A percentile compares a stretch with the other conserved stretches of the same genome.
These are phyloP conservation scores for Yamadazyma atmosphaerica DNA, from an alignment of 1,139 yeast genomes.

Conservation along the genomic window DNA sequence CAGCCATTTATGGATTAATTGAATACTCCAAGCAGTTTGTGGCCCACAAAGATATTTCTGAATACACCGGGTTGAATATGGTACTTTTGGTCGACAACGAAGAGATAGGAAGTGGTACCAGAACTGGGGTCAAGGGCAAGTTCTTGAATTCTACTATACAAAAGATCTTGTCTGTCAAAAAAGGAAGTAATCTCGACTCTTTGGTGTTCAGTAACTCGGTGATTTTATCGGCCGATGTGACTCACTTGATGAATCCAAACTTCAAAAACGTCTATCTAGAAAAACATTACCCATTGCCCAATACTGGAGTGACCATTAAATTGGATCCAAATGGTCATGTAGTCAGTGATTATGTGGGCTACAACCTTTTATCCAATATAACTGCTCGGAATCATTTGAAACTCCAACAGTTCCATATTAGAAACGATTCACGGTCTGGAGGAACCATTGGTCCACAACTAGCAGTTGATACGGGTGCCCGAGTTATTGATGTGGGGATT, in stretches of 20 bases:
- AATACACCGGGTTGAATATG: conserved; percentile 40
- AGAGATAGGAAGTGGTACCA: conserved; percentile 43
- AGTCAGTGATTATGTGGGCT: conserved; percentile 76
- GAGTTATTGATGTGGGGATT: conserved; percentile 75
- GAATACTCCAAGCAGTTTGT: conserved; percentile 29
- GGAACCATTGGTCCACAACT: conserved; percentile 80
- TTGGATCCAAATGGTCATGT: conserved; percentile 78
- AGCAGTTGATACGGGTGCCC: conserved; percentile 66
- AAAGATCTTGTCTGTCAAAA: conserved; percentile 14
- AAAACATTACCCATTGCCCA: conserved; percentile 75
- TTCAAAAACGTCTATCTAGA: conserved; percentile 64
- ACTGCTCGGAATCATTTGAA: conserved; percentile 59
- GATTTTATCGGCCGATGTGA: conserved; percentile 64
- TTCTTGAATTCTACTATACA: conserved; percentile 30
- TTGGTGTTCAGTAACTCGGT: conserved; percentile 45
- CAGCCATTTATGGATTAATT: conserved; percentile 54
- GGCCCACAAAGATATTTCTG: conserved; percentile 21
- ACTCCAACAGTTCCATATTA: conserved; percentile 68
- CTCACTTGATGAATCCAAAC: conserved; percentile 64
- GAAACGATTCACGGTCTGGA: conserved; percentile 73
- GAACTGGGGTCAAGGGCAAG: conserved; percentile 44
- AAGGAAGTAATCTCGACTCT: conserved; percentile 34
- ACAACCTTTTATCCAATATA: conserved; percentile 64
- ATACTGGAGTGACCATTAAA: conserved; percentile 69
- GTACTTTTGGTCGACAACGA: conserved; percentile 44